Conservation (phyloP, 306 rosid species). For the Styphnolobium japonicum region DNA sequence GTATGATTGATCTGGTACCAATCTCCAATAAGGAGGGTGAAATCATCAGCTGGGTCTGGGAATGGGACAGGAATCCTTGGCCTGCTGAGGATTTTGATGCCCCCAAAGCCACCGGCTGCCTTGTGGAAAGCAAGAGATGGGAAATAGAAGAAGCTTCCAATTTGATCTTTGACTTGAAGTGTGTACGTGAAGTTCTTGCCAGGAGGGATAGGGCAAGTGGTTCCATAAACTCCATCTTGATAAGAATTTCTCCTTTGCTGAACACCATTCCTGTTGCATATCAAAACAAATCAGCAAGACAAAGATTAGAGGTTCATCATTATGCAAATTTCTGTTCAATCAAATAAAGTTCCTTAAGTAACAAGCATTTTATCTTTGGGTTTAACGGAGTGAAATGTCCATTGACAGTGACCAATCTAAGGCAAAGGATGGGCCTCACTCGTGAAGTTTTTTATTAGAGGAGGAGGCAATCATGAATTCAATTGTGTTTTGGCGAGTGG, state of each 20-base stretch:
- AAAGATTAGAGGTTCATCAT: background rate
- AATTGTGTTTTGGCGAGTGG: background rate
- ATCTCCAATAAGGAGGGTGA: constrained; percentile 77
- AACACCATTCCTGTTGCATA: constrained; percentile 66
- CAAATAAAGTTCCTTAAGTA: background rate
- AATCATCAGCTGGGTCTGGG: constrained; percentile 77
- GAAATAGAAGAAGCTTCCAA: constrained; percentile 83
- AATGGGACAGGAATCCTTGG: constrained; percentile 92
- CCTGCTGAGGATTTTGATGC: constrained; percentile 75
- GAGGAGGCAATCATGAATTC: background rate
- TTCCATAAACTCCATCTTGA: constrained; percentile 82
- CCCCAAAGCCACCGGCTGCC: constrained; percentile 90
- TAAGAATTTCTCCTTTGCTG: constrained; percentile 86
- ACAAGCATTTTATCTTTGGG: background rate
- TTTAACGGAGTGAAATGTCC: background rate
- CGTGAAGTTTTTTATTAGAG: background rate
- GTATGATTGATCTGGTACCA: constrained; percentile 69
- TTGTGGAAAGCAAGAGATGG: constrained; percentile 87
- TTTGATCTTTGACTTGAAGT: constrained; percentile 86
- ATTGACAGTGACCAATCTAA: background rate
- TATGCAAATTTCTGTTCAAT: background rate
- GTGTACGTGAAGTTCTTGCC: constrained; percentile 90
- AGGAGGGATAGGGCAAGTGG: constrained; percentile 89
- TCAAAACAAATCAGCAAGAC: background rate
- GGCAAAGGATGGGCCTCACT: background rate